Percentiles rank a stretch among this genome's conserved stretches.
These are phyloP conservation scores for Hypoxylon sp. DNA, from an alignment of 2,329 filamentous ascomycete species.

Conservation along the genomic window DNA sequence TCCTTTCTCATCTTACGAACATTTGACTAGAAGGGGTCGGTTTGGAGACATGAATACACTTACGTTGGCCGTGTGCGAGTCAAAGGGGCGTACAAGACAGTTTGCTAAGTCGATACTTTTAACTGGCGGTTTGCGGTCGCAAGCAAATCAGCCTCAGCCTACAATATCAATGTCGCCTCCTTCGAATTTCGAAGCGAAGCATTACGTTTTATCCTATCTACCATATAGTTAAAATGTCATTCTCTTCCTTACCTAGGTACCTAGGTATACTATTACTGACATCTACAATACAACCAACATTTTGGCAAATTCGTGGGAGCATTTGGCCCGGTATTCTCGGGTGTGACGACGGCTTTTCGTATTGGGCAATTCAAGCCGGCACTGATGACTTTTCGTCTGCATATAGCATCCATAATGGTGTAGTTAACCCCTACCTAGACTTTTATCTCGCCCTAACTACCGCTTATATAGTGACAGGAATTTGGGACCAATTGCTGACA, in stretches of 20 bases:
- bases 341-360: slow-evolving; percentile 8
- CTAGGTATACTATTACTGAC: slow-evolving; percentile 11
- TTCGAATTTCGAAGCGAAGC: slow-evolving; percentile 14
- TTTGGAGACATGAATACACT: slow-evolving; percentile 22
- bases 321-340: slow-evolving; percentile 28
- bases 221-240: slow-evolving; percentile 33
- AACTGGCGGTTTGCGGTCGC: slow-evolving; percentile 15
- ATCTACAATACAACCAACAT: slow-evolving; percentile 14
- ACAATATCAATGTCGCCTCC: slow-evolving; percentile 29
- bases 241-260: slow-evolving; percentile 21
- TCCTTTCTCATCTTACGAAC: slow-evolving; percentile 24
- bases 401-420: slow-evolving; percentile 19
- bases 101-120: slow-evolving; percentile 33
- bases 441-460: slow-evolving; percentile 27
- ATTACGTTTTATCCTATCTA: slow-evolving; percentile 26
- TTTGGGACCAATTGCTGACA: slow-evolving; percentile 9
- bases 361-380: slow-evolving; percentile 31
- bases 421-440: slow-evolving; percentile 27
- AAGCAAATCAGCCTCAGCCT: slow-evolving; percentile 21
- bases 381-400: slow-evolving; percentile 31
- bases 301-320: slow-evolving; percentile 19
- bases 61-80: slow-evolving; percentile 34
- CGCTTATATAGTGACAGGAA: slow-evolving; percentile 18
- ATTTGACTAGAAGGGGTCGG: slow-evolving; percentile 28
- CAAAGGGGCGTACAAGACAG: slow-evolving; percentile 19